phyloP scores from a whole-genome alignment of 2,329 filamentous ascomycete genomes.

The Mariannaea sp. region DNA sequence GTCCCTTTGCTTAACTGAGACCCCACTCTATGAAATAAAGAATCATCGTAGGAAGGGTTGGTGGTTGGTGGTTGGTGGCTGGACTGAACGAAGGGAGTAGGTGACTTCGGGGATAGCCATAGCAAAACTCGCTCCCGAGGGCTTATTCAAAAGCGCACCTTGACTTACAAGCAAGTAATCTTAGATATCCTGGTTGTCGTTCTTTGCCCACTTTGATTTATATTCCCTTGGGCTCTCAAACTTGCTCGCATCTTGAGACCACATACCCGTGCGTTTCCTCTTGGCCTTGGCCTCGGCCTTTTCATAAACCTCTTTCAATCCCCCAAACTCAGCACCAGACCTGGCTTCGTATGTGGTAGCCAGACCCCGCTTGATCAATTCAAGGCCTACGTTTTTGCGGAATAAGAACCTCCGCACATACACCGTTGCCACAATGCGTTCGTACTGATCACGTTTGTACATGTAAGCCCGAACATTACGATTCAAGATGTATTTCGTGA shows the following conservation, averaged over 20 bases:
- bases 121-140: too few species aligned
- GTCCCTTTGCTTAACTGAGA: background rate
- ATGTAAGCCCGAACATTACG: slow-evolving; percentile 81
- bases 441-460: slow-evolving; percentile 88
- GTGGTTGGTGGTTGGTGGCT: too few species aligned
- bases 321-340: slow-evolving; percentile 85
- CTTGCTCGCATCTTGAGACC: slow-evolving; percentile 65
- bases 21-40: background rate
- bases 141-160: too few species aligned
- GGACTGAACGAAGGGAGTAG: too few species aligned
- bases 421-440: slow-evolving; percentile 85
- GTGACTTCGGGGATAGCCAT: too few species aligned
- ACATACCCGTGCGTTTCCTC: slow-evolving; percentile 71
- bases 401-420: slow-evolving; percentile 72
- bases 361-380: slow-evolving; percentile 84
- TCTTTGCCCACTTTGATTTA: slow-evolving; percentile 60
- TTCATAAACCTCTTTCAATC: slow-evolving; percentile 66
- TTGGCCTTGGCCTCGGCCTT: slow-evolving; percentile 70
- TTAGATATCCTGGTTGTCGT: slow-evolving; percentile 17
- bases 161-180: background rate
- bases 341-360: slow-evolving; percentile 96
- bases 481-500: slow-evolving; percentile 72
- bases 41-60: too few species aligned
- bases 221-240: slow-evolving; percentile 88
- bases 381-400: slow-evolving; percentile 80